Evolutionary conservation across 768 basidiomycete species (phyloP), one percentile per base, ranked within the genome.

Genomic region (Cystobasidium onofrii): DNA sequence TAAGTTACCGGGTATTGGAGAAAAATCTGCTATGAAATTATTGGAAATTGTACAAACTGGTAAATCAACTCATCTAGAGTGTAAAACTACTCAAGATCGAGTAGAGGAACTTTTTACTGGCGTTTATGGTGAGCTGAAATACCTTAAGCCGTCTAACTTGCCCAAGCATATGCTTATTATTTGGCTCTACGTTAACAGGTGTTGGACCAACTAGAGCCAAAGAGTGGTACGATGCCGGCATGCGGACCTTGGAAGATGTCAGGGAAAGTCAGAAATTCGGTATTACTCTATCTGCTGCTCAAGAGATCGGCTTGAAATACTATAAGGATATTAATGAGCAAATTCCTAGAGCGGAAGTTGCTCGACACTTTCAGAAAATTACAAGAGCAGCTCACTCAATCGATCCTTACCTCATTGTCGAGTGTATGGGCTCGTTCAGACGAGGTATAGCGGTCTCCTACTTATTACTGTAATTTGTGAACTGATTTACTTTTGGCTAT

Each of bases 351-450:
- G 84, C 83, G 46, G 93, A 97, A 80, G 91, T 90, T 6, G 84
- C 84, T 67, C 84, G 83, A 17, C 86, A 96, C 18, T 94, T 88
- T 76, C 85, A 88, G 10, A 80, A 85, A 31, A 90, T 96, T 74
- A 86, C 87, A 79, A 84, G 85, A 1, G 85, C 75, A 91, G 92
- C 90, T 1, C 83, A 89, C 12, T 81, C 81, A 0, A 84, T 95
- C 36, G 92, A 94, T 78, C 82, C 86, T 4, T 85, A 86, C 65
- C 79, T 94, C 29, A 87, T 86, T 78, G 81, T 96, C 12, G 88
- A 92, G 63, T 88, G 94, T 61, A 94, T 95, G 93, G 94, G 93
- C 0, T 92, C 90, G 76, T 97, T 88, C 80, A 83, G 93, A 77
- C 29, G 75, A 43, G 70, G 70, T 61, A 52, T 2, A 52, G 25